These are phyloP conservation scores for Spathaspora gorwiae DNA, from an alignment of 805 yeast genomes.

Conservation along the genomic window DNA sequence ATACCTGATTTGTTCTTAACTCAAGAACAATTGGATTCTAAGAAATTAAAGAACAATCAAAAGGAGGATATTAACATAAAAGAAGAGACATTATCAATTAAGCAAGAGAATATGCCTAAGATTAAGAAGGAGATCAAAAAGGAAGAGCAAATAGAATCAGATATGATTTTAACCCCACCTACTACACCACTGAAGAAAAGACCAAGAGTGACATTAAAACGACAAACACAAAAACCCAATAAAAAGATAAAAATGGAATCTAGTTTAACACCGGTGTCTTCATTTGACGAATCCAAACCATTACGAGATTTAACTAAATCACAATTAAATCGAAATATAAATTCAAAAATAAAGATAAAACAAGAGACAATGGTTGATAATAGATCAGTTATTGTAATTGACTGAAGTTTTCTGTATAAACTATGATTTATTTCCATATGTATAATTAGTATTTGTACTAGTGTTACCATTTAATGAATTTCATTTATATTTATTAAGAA, in stretches of 20 bases:
- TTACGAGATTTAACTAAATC: not conserved
- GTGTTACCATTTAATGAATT: too few species aligned
- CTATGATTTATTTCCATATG: not conserved
- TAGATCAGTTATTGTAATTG: not conserved
- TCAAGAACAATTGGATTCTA: constrained; percentile 46
- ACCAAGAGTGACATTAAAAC: constrained; percentile 18
- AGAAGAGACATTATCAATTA: constrained; percentile 2
- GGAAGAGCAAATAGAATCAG: not conserved
- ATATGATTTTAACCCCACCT: constrained; percentile 26
- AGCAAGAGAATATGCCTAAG: constrained; percentile 1
- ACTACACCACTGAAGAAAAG: constrained; percentile 26
- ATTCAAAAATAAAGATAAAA: not conserved
- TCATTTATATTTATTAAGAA: too few species aligned
- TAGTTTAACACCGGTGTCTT: constrained; percentile 30
- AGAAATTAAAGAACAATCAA: constrained; percentile 25
- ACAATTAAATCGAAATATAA: not conserved
- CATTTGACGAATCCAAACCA: constrained; percentile 14
- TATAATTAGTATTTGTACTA: not conserved
- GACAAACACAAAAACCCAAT: constrained; percentile 9
- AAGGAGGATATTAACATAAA: constrained; percentile 6
- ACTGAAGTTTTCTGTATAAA: not conserved
- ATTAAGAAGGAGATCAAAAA: not conserved
- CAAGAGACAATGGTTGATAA: not conserved
- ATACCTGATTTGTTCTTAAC: constrained; percentile 61
- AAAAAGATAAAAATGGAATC: constrained; percentile 15